Conservation (phyloP, 805 yeast genomes). For the Clavispora santaluciae region DNA sequence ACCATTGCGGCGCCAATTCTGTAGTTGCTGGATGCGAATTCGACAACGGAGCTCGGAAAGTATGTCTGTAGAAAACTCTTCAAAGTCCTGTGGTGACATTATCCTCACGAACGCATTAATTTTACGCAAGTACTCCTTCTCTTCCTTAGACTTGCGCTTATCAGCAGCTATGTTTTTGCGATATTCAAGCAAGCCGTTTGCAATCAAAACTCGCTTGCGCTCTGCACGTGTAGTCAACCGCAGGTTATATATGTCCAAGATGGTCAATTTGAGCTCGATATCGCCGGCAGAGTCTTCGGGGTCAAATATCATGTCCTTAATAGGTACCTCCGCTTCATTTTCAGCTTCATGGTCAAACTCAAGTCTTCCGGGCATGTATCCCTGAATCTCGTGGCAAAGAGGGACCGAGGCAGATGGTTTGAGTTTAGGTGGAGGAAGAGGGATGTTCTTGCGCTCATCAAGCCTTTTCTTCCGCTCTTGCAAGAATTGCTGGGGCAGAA, state of each 20-base stretch:
- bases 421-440: conserved; percentile 76
- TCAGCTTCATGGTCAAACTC: conserved; percentile 97
- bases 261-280: conserved; percentile 81
- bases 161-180: conserved; percentile 76
- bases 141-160: conserved; percentile 84
- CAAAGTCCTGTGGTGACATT: conserved; percentile 78
- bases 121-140: conserved; percentile 71
- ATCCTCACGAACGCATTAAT: conserved; percentile 78
- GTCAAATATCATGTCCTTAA: conserved; percentile 93
- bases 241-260: conserved; percentile 84
- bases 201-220: conserved; percentile 74
- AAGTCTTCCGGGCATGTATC: conserved; percentile 97
- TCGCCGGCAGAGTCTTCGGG: conserved; percentile 87
- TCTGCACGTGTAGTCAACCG: conserved; percentile 90
- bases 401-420: conserved; percentile 93
- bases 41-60: conserved; percentile 75
- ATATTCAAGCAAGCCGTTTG: conserved; percentile 78
- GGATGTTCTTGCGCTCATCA: conserved; percentile 65
- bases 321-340: conserved; percentile 91
- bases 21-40: conserved; percentile 79
- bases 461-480: conserved; percentile 62
- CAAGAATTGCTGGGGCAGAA: conserved; percentile 66
- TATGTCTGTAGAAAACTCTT: conserved; percentile 66
- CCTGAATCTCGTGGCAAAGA: conserved; percentile 93
- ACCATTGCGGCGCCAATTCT: conserved; percentile 91